Evolutionary conservation across 192 early-diverging fungal genomes (phyloP).

Genomic region (Haplosporangium gracile): DNA sequence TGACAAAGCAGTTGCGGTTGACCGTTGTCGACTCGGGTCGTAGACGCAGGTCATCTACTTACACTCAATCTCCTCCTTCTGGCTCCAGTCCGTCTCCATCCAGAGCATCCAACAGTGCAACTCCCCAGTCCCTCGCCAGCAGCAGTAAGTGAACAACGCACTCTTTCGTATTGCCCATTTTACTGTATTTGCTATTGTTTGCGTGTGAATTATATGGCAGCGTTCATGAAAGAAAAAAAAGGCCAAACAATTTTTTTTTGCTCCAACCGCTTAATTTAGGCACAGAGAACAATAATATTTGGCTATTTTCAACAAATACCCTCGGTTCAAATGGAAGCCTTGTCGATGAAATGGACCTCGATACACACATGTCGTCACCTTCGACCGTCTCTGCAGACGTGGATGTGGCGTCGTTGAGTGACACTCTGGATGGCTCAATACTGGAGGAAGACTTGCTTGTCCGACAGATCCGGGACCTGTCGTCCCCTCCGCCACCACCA

Average conservation of each 20-base stretch:
- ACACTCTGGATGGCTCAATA: neutral
- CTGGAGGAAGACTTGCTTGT: constrained; percentile 29
- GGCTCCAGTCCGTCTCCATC: neutral
- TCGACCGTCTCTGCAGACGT: neutral
- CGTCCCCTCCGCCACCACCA: neutral
- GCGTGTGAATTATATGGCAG: neutral
- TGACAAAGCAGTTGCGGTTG: neutral
- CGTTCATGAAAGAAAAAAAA: neutral
- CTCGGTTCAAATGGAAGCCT: neutral
- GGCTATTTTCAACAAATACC: neutral
- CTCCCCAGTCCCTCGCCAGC: neutral
- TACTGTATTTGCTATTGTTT: neutral
- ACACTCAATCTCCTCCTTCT: neutral
- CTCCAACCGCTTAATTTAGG: neutral
- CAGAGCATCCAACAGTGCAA: neutral
- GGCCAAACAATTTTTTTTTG: neutral
- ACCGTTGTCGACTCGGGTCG: neutral
- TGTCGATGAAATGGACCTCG: neutral
- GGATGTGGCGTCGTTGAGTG: neutral
- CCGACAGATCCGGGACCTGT: constrained; percentile 3
- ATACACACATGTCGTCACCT: neutral
- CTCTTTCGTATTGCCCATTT: too few species aligned
- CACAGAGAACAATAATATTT: neutral
- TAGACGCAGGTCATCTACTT: neutral
- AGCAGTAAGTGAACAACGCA: neutral